Conservation (phyloP, 148 eudicot genomes). For the Talinum fruticosum region DNA sequence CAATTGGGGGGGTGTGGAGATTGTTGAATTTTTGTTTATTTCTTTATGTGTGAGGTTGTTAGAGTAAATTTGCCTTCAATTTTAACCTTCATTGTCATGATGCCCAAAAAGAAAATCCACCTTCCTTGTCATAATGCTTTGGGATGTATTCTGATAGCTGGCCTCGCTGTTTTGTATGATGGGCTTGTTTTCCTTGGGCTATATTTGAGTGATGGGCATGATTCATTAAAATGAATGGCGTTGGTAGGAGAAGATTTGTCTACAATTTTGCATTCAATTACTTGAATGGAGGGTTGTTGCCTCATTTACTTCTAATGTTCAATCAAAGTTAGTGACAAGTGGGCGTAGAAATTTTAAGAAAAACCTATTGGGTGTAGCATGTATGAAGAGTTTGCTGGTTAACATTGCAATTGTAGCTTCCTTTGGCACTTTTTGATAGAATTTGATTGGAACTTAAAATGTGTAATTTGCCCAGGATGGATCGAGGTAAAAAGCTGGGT, state of each 20-base stretch:
- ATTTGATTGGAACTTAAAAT: not conserved
- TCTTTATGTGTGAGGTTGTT: not conserved
- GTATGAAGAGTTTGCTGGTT: not conserved
- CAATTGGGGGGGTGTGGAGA: too few relatives aligned
- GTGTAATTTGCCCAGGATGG: conserved; percentile 31
- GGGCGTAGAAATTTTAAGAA: not conserved
- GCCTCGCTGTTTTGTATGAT: not conserved
- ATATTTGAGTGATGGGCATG: not conserved
- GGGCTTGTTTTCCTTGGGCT: not conserved
- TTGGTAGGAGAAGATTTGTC: not conserved
- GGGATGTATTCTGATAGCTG: not conserved
- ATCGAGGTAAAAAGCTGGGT: conserved; percentile 37
- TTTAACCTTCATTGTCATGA: not conserved
- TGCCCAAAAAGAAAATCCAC: not conserved
- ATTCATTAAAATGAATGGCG: not conserved
- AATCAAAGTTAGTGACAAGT: not conserved
- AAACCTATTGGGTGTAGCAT: not conserved
- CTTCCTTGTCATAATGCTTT: not conserved
- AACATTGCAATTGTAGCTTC: not conserved
- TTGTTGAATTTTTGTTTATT: too few relatives aligned
- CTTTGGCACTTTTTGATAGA: not conserved
- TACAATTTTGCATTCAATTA: not conserved
- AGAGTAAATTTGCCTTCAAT: not conserved
- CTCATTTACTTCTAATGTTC: not conserved
- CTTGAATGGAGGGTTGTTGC: not conserved